Evolutionary conservation across 2,329 filamentous ascomycete species (phyloP).

Genomic region (Alternaria sp.): DNA sequence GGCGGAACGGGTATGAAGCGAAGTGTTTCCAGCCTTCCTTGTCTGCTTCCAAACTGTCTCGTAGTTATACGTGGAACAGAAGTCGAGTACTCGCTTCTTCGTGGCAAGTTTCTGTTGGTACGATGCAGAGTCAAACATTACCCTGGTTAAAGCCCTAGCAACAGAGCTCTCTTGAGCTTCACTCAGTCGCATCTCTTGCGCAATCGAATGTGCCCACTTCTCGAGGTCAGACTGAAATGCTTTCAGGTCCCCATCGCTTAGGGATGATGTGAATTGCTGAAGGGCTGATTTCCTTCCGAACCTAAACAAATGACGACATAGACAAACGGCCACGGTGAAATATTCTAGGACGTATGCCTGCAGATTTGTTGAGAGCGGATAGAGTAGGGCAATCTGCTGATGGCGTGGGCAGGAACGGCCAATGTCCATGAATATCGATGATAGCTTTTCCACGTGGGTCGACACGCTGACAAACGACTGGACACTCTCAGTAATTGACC

Average conservation of each 20-base stretch:
- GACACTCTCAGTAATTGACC: neutral
- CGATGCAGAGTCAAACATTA: conserved; percentile 17
- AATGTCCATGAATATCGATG: conserved; percentile 50
- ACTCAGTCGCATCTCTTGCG: conserved; percentile 36
- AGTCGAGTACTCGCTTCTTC: conserved; percentile 44
- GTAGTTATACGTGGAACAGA: conserved; percentile 53
- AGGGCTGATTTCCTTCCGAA: no score
- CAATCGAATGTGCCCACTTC: no score
- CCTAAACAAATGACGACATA: no score
- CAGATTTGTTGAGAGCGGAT: conserved; percentile 47
- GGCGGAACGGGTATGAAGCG: conserved; percentile 20
- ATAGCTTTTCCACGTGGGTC: conserved; percentile 49
- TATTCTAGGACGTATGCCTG: conserved; percentile 50
- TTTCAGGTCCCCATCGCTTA: no score
- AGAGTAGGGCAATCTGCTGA: conserved; percentile 50
- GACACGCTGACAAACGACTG: conserved; percentile 43
- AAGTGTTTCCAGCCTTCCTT: conserved; percentile 50
- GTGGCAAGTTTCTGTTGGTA: conserved; percentile 19
- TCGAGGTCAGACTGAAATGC: no score
- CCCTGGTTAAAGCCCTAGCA: no score
- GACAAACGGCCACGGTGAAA: conserved; percentile 45
- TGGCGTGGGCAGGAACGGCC: conserved; percentile 51
- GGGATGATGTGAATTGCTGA: no score
- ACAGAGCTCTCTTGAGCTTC: conserved; percentile 22
- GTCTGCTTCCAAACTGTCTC: conserved; percentile 51